Conservation (phyloP, 495 filamentous ascomycete species). For the Cudoniella acicularis region DNA sequence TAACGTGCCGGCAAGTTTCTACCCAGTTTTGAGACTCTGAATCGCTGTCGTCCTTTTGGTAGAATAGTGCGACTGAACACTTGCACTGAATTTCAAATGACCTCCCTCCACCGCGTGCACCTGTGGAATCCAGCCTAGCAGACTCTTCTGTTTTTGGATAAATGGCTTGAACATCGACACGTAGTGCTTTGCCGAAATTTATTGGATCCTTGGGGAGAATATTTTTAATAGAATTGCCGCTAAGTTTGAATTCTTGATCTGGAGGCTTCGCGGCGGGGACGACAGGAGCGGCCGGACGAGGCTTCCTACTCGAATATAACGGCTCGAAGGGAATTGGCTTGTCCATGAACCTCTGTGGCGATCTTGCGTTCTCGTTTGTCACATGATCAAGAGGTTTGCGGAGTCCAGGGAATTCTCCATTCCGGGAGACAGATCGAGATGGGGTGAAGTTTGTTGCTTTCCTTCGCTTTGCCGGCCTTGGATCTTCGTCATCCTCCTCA, state of each 20-base stretch:
- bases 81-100: background rate
- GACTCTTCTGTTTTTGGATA: no score
- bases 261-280: background rate
- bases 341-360: background rate
- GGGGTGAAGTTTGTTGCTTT: conserved; percentile 1
- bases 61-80: background rate
- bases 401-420: background rate
- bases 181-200: background rate
- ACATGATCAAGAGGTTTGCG: conserved; percentile 18
- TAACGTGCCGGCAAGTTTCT: background rate
- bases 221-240: background rate
- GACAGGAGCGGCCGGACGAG: background rate
- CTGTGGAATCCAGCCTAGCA: no score
- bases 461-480: conserved; percentile 18
- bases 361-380: conserved; percentile 9
- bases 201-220: background rate
- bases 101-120: no score
- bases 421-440: background rate
- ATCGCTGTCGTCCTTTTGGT: background rate
- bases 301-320: conserved; percentile 16
- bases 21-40: no score
- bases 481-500: conserved; percentile 15
- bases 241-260: background rate
- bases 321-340: conserved; percentile 6
- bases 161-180: background rate